Evolutionary conservation across 176 grass and related monocot genomes (phyloP).

Genomic region (Otatea glauca): DNA sequence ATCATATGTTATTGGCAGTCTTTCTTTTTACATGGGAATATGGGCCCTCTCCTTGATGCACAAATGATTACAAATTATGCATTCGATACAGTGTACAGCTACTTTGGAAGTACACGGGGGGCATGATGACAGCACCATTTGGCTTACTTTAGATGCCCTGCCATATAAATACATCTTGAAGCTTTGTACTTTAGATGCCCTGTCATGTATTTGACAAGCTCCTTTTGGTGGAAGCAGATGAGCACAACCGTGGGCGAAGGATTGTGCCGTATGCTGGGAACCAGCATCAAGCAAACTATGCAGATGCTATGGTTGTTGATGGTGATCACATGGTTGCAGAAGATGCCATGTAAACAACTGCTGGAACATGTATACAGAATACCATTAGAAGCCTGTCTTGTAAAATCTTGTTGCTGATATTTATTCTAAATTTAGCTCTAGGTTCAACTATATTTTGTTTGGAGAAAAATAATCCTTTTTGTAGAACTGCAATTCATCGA

Average conservation of each 20-base stretch:
- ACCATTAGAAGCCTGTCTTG: conserved; percentile 38
- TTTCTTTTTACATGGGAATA: not conserved
- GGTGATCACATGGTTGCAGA: conserved; percentile 46
- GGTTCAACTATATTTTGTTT: conserved; percentile 21
- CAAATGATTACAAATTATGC: conserved; percentile 1
- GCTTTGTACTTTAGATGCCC: no score
- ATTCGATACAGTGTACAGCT: not conserved
- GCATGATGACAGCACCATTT: not conserved
- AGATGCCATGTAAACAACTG: conserved; percentile 41
- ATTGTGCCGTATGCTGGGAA: conserved; percentile 41
- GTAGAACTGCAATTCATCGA: conserved; percentile 27
- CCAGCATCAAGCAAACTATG: conserved; percentile 50
- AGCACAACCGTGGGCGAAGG: conserved; percentile 55
- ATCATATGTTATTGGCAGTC: not conserved
- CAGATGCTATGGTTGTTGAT: conserved; percentile 46
- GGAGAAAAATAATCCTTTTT: not conserved
- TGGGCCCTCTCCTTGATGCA: not conserved
- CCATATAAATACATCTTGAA: no score
- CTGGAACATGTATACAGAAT: conserved; percentile 44
- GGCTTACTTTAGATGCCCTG: no score
- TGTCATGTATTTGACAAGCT: conserved; percentile 22
- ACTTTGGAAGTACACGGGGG: not conserved
- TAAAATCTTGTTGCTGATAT: conserved; percentile 45
- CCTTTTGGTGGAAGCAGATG: conserved; percentile 54
- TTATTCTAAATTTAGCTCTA: conserved; percentile 43